These are phyloP conservation scores for Clitopilus hobsonii DNA, from an alignment of 768 basidiomycete genomes.

Conservation along the genomic window DNA sequence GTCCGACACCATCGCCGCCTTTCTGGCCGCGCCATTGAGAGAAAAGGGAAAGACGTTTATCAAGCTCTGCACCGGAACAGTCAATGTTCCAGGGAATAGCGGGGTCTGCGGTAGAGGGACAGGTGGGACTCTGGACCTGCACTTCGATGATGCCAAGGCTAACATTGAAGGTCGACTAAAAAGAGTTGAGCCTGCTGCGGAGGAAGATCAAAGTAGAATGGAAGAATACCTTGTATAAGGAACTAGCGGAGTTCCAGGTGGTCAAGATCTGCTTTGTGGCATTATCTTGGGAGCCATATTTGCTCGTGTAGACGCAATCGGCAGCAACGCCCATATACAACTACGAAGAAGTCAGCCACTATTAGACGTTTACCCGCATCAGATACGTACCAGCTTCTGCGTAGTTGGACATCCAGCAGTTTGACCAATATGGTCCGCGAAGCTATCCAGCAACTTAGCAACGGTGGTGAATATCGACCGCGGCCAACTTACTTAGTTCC, in stretches of 20 bases:
- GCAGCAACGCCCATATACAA: conserved; percentile 85
- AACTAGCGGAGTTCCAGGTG: conserved; percentile 75
- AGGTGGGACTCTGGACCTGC: conserved; percentile 63
- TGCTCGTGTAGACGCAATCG: conserved; percentile 72
- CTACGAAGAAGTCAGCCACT: conserved; percentile 20
- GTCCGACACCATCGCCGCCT: conserved; percentile 67
- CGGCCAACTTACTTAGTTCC: conserved; percentile 44
- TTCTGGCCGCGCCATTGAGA: conserved; percentile 77
- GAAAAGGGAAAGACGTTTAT: conserved; percentile 72
- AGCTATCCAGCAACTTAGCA: conserved; percentile 37
- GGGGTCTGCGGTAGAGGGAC: conserved; percentile 52
- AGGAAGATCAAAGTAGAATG: not conserved
- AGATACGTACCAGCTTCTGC: conserved; percentile 52
- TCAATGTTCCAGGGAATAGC: conserved; percentile 70
- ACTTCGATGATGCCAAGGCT: conserved; percentile 81
- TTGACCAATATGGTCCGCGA: conserved; percentile 62
- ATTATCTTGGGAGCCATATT: conserved; percentile 58
- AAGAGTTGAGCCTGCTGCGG: no score
- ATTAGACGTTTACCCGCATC: not conserved
- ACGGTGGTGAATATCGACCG: not conserved
- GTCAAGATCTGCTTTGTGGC: conserved; percentile 74
- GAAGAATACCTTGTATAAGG: conserved; percentile 70
- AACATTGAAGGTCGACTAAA: conserved; percentile 71
- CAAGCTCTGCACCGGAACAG: conserved; percentile 55
- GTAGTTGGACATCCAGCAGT: conserved; percentile 66